Evolutionary conservation across 2,329 filamentous ascomycete genomes (phyloP), one percentile per base, ranked within the genome.

Genomic region (Microcyclospora pomicola): DNA sequence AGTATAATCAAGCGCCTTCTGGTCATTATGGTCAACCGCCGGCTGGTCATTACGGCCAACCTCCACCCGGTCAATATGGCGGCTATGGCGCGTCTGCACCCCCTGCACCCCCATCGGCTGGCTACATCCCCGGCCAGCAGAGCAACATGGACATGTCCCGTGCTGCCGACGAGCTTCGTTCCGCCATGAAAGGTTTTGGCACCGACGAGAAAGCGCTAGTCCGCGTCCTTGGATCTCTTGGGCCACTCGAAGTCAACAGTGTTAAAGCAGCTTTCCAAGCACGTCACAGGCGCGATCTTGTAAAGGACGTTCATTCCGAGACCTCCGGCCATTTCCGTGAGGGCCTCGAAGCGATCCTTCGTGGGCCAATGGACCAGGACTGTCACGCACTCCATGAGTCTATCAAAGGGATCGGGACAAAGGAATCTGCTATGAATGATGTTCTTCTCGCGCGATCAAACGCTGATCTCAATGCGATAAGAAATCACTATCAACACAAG

Each of bases 101-200:
- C 31, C 74, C 80, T 9, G 75, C 78, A 1, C 71, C 73, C 9
- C 74, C 83, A 1, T 82, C 82, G 0, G 61, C 72, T 0, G 87
- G 87, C 28, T 95, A 94, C 52, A 75, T 76, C 2, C 71, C 80
- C 0, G 73, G 75, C 10, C 80, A 82, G 51, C 66, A 73, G 33
- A 80, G 83, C 32, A 68, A 73, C 24, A 66, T 70, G 13, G 77
- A 93, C 46, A 79, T 75, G 34, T 69, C 65, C 2, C 63, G 67
- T 10, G 77, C 91, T 49, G 81, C 84, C 0, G 73, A 85, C 40
- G 73, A 68, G 3, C 66, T 93, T 15, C 75, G 84, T 37, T 72
- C 72, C 49, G 84, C 88, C 2, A 94, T 95, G 85, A 94, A 93
- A 60, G 86, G 86, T 0, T 83, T 94, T 44, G 88, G 87, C 27